These are phyloP conservation scores for Cardamine chenopodiifolia DNA, from an alignment of 345 rosid species.

Conservation along the genomic window DNA sequence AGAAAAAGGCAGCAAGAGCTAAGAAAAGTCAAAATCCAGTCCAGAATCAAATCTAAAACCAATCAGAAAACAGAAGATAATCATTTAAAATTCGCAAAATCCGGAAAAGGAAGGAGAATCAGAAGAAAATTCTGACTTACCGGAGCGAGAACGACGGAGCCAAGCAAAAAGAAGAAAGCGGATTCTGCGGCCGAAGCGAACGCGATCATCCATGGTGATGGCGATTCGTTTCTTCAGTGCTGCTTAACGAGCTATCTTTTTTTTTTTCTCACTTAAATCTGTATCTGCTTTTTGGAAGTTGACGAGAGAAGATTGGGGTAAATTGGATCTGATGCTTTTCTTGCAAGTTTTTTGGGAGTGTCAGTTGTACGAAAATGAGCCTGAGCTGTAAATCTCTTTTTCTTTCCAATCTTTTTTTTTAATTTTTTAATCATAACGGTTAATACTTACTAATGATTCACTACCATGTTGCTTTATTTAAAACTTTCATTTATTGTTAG, in stretches of 20 bases:
- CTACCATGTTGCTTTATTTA: neutral
- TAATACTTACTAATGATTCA: neutral
- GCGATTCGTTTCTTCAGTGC: slow-evolving; percentile 9
- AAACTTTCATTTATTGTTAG: neutral
- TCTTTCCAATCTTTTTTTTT: neutral
- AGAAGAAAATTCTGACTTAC: slow-evolving; percentile 34
- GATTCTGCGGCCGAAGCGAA: slow-evolving; percentile 63
- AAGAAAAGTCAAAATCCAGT: neutral
- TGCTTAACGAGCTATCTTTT: slow-evolving; percentile 6
- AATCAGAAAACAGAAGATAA: neutral
- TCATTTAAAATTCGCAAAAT: neutral
- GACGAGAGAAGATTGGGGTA: slow-evolving; percentile 11
- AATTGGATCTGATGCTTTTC: slow-evolving; percentile 47
- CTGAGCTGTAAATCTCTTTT: slow-evolving; percentile 34
- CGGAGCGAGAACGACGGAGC: slow-evolving; percentile 80
- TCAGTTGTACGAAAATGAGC: slow-evolving; percentile 34
- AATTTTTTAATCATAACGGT: slow-evolving; percentile 33
- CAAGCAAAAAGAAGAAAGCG: slow-evolving; percentile 58
- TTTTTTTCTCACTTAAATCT: slow-evolving; percentile 19
- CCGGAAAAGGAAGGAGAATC: neutral
- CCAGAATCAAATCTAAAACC: neutral
- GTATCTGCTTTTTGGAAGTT: slow-evolving; percentile 18
- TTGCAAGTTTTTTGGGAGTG: slow-evolving; percentile 35
- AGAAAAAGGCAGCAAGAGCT: neutral
- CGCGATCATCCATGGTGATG: slow-evolving; percentile 41